Conservation (phyloP, 73 alveolate genomes). For the Tetrahymena elliotti region DNA sequence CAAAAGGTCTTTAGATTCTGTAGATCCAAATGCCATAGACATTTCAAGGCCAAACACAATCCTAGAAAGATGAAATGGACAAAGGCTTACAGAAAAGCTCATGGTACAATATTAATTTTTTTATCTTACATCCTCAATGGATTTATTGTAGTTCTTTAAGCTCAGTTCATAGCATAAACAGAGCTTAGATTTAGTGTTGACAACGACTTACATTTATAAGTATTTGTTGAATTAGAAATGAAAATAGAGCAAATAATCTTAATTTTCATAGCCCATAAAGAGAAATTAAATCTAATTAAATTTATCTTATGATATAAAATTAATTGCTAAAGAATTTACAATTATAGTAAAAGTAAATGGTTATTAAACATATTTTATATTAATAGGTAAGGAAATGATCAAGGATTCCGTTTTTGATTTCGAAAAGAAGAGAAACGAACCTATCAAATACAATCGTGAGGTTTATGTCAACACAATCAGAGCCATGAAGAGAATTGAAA, state of each 20-base stretch:
- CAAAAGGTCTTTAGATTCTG: constrained; percentile 90
- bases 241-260: neutral
- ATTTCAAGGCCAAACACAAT: constrained; percentile 94
- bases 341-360: neutral
- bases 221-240: neutral
- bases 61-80: constrained; percentile 99
- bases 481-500: constrained; percentile 94
- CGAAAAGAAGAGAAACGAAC: constrained; percentile 93
- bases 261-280: neutral
- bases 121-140: neutral
- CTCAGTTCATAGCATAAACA: neutral
- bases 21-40: constrained; percentile 96
- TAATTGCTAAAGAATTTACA: neutral
- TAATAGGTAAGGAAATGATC: constrained; percentile 92
- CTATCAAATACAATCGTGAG: constrained; percentile 84
- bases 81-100: constrained; percentile 91
- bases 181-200: neutral
- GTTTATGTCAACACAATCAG: constrained; percentile 84
- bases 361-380: neutral
- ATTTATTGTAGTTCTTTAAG: neutral
- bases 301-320: neutral
- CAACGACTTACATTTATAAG: neutral
- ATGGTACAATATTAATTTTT: neutral
- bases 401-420: constrained; percentile 93
- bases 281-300: neutral